Base-by-base conservation (phyloP, 2,329 filamentous ascomycete genomes). In the Penicillium sp. region DNA sequence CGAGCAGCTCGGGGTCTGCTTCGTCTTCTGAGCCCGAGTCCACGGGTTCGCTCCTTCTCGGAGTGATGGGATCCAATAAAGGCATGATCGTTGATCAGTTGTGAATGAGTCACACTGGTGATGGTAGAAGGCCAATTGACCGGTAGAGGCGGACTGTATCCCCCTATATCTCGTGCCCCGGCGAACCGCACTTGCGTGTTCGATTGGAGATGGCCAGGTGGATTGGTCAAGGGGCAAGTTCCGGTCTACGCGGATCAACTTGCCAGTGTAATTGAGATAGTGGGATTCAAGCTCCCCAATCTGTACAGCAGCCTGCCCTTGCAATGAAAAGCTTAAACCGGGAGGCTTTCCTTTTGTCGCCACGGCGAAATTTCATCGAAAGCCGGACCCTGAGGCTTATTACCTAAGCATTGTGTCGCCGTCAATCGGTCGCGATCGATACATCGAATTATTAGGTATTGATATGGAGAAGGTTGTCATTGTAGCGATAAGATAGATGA, bases 1-100 rank as follows among this genome's bases (percentile, higher is more conserved):
- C 92, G 20, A 97, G 83, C 48, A 98, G 87, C 77, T 97, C 93
- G 42, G 86, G 89, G 72, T 97, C 94, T 50, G 89, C 88, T 76
- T 96, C 94, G 76, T 96, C 91, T 80, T 97, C 92, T 49, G 91
- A 96, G 90, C 96, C 96, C 42, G 50, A 68, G 51, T 79, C 62
- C 51, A 54, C 51, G 11, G 54, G 59, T 15, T 62, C 53, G 55
- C 60, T 66, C 52, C 49, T 64, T 22, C 47, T 42, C 15, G 57
- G 57, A 25, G 56, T 55, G 51, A 57, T 57, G 49, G 62, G 62
- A 22, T 67, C 63, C 49, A 65, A 34, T 35, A 64, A 67, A 15
- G 64, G 67, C 65, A 68, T 58, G 20, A 20, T 20, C 20, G 20
- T 20, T 20, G 20, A 20, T 20, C 20, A 20, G 20, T 20, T 20